These are phyloP conservation scores for Hypoxylon sp. DNA, from an alignment of 2,329 filamentous ascomycete species.

Conservation along the genomic window DNA sequence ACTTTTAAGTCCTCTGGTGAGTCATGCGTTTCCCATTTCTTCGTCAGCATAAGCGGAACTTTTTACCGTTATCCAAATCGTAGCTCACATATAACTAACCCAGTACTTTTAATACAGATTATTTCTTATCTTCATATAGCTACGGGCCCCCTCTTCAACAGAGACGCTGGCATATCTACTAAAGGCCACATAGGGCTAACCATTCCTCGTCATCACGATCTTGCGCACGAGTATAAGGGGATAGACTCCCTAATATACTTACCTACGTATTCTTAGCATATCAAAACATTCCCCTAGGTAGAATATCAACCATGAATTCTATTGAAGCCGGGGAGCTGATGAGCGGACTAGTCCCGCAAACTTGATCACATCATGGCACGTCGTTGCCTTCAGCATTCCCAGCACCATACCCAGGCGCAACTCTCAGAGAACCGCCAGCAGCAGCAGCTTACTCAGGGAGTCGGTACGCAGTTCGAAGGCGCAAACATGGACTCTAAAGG, in stretches of 20 bases:
- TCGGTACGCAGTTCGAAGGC: conserved; percentile 33
- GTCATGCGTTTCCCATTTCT: neutral
- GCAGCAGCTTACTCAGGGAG: conserved; percentile 17
- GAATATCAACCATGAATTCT: conserved; percentile 7
- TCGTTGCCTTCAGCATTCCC: neutral
- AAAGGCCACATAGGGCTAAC: neutral
- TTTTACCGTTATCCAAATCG: neutral
- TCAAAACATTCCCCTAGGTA: conserved; percentile 1
- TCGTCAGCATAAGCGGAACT: conserved; percentile 2
- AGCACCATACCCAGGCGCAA: neutral
- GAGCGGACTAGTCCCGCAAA: conserved; percentile 1
- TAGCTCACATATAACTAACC: neutral
- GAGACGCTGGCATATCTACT: neutral
- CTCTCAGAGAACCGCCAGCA: neutral
- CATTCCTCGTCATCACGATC: neutral
- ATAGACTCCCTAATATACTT: neutral
- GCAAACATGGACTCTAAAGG: neutral
- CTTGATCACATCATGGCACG: conserved; percentile 7
- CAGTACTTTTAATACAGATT: neutral
- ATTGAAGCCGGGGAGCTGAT: conserved; percentile 7
- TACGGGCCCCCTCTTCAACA: neutral
- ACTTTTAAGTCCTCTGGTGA: neutral
- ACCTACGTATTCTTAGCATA: neutral
- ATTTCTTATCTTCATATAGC: neutral
- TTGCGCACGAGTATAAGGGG: neutral